Base-by-base conservation (phyloP, 1,139 yeast genomes). In the Spencermartinsiella ligniputridi region DNA sequence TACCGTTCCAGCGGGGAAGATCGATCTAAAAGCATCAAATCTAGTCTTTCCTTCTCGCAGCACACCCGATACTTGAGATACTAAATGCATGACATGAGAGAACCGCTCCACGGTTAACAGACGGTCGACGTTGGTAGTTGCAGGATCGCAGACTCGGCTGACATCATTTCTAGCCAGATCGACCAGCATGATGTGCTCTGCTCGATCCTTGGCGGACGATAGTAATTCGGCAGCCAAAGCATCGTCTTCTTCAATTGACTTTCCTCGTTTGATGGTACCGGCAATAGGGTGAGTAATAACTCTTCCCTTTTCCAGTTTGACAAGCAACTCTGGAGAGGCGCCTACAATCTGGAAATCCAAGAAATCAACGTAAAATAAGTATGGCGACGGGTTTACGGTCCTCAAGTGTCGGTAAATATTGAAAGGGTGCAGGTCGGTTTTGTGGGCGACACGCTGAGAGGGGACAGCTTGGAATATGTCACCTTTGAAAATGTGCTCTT, bases 1-100 rank as follows among this genome's bases (percentile, higher is more conserved):
- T 12, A 92, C 97, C 1, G 98, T 92, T 37, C 98, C 98, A 1
- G 98, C 98, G 18, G 98, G 98, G 78, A 92, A 92, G 48, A 92
- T 87, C 6, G 97, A 89, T 63, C 98, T 77, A 67, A 92, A 89
- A 0, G 98, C 98, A 68, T 92, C 98, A 61, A 92, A 92, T 53
- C 97, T 75, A 15, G 94, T 83, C 70, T 87, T 83, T 50, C 78
- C 97, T 0, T 72, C 67, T 61, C 98, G 76, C 56, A 92, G 71
- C 2, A 83, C 88, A 20, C 98, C 98, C 52, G 95, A 83, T 13
- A 92, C 97, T 65, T 92, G 95, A 2, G 96, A 86, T 3, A 90
- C 96, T 57, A 92, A 72, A 67, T 92, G 98, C 83, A 90, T 90
- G 34, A 92, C 98, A 63, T 92, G 98, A n/a, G 95, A 84, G 61